Conservation (phyloP, 805 yeast species). For the Wickerhamiella alocasiicola region DNA sequence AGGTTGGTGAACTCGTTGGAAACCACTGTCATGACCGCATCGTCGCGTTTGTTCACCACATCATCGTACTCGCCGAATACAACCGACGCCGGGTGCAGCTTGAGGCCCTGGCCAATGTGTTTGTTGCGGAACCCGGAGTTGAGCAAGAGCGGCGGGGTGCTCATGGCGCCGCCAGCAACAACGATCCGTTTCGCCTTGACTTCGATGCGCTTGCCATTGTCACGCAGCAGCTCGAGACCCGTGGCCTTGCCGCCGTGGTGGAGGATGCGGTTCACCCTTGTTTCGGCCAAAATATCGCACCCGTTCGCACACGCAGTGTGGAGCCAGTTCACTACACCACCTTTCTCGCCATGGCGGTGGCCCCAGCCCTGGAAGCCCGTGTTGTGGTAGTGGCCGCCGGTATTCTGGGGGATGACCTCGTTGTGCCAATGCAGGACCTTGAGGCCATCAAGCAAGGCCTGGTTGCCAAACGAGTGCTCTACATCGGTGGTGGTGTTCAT, state of each 20-base stretch:
- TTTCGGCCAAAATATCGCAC: conserved; percentile 35
- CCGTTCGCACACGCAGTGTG: conserved; percentile 37
- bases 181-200: conserved; percentile 36
- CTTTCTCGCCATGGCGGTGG: conserved; percentile 39
- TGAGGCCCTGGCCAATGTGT: conserved; percentile 40
- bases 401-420: conserved; percentile 35
- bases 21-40: conserved; percentile 39
- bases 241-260: conserved; percentile 34
- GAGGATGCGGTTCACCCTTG: conserved; percentile 30
- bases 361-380: conserved; percentile 41
- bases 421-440: conserved; percentile 34
- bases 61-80: conserved; percentile 33
- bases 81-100: conserved; percentile 37
- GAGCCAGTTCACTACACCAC: conserved; percentile 39
- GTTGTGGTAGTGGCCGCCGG: conserved; percentile 31
- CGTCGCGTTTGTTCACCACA: conserved; percentile 28
- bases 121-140: conserved; percentile 39
- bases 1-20: conserved; percentile 36
- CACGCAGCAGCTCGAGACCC: conserved; percentile 33
- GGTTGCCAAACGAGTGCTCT: conserved; percentile 35
- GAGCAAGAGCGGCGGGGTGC: conserved; percentile 37
- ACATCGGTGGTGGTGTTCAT: conserved; percentile 36
- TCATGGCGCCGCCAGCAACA: conserved; percentile 36
- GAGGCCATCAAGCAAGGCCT: conserved; percentile 33
- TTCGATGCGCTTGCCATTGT: conserved; percentile 10